Evolutionary conservation across 2,329 filamentous ascomycete species (phyloP), one percentile per base, ranked within the genome.

Genomic region (Diaporthe vaccinii): DNA sequence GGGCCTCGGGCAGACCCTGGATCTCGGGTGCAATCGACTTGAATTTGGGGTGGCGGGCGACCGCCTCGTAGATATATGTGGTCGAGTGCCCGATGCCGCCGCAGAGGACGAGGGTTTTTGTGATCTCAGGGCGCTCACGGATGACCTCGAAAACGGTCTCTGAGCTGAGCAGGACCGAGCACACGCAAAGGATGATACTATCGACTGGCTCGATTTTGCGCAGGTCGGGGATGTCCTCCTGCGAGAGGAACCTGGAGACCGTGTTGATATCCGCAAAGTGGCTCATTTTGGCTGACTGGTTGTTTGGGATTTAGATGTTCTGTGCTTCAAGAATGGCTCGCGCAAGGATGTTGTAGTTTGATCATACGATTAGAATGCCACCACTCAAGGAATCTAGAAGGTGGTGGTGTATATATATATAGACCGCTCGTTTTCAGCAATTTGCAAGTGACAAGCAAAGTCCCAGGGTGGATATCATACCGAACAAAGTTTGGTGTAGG

Each of bases 21-120:
- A 67, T 25, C 12, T 49, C 44, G 44, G 62, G 15, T 3, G 28
- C 44, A 7, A 67, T 67, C 20, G 44, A 22, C 17, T n/a, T 22
- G 14, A 67, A 67, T 6, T 10, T 49, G 62, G 62, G 62, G 14
- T 67, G 62, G 62, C 62, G 62, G 62, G 44, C 62, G 62, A 67
- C 44, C 44, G 62, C 62, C 4, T 67, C 62, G 62, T 67, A 67
- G 28, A 67, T 67, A 20, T 36, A 36, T 3, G 41, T n/a, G 28
- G 62, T 67, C 20, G 62, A 67, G 44, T 67, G 62, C 2, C 62
- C 62, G 44, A 67, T 67, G 20, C 62, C 62, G 44, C 62, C 62
- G 44, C 62, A 51, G 28, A 67, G 62, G 44, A 67, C 62, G 20
- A 67, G 62, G 4, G 62, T 49, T 15, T 67, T 67, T 17, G 62